Base-by-base conservation (phyloP, 192 early-diverging fungal genomes). In the Glomus cerebriforme region DNA sequence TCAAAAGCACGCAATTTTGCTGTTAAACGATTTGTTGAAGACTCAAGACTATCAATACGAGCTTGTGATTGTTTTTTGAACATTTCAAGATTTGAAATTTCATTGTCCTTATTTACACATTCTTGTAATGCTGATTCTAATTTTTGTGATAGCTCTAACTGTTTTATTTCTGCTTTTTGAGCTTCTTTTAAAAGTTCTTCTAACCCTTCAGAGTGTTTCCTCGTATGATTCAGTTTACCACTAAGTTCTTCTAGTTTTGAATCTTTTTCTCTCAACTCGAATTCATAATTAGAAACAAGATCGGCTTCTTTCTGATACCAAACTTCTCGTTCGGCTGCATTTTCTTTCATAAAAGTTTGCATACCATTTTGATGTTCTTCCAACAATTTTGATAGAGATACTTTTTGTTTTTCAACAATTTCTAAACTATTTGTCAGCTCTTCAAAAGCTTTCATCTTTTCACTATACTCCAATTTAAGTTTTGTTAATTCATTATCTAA, bases 311-410 rank as follows among this genome's bases (percentile, higher is more conserved):
- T 71, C 22, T 47, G 35, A 39, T 12, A 5, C 69, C 69, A 71
- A 34, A 2, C 1, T 45, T 45, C 69, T 71, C 69, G 26, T 24
- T 71, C 69, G 1, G 32, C 29, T 24, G 69, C 69, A 12, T 32
- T 37, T 43, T 45, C 69, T 71, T 32, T 71, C 69, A 71, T 71
- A 45, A 71, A 43, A 34, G 69, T 71, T 35, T 45, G 29, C 69
- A 71, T 71, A 27, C 69, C 34, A 26, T 71, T 71, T 45, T 71
- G 69, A 43, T 71, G 69, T n/a, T 71, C 69, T 29, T 71, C 69
- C 24, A 71, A 45, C 15, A 39, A 26, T 45, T 71, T 71, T 13
- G 69, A 71, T 35, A 71, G 34, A 13, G 43, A 34, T 19, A 32
- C 69, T 45, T 71, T 71, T 71, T 71, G 32, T 47, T 71, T 71